Evolutionary conservation across 192 early-diverging fungal species (phyloP), one percentile per base, ranked within the genome.

Genomic region (Coemansia asiatica): DNA sequence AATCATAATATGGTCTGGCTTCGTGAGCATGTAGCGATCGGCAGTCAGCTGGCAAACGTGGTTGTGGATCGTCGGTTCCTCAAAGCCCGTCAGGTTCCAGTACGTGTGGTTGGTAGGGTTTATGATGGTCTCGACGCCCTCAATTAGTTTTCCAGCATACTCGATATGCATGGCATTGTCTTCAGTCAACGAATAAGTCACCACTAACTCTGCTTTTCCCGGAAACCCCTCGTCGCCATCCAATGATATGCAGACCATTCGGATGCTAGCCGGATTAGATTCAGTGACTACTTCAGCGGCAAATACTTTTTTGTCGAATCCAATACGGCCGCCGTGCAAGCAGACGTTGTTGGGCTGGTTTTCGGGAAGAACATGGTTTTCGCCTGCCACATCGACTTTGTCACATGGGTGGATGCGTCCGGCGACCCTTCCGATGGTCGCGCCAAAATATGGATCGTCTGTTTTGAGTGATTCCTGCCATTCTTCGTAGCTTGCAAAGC

Each of bases 101-200:
- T 95, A 97, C 18, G 90, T 76, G 68, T 97, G 95, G 75, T 90
- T 92, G 12, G 95, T 94, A 12, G 95, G 72, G 49, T 91, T 93
- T 12, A 91, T 70, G 40, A 90, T 72, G 0, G 89, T 92, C 57
- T 73, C 71, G 4, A 70, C 57, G 7, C 85, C 70, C 13, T 83
- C 78, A 9, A 50, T 7, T 12, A 84, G 70, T 6, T 64, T 67
- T 2, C 82, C 88, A 2, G 71, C 56, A 60, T 87, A 84, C 4
- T 85, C 82, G 7, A 88, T 72, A 15, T 86, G 66, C 21, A 84
- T 53, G 0, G 85, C 84, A 28, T 73, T 50, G 28, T 86, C 80
- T 19, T 85, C 75, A 26, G 84, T 71, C 12, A 87, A 73, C 23
- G 86, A 84, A 63, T 89, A 94, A 0, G 73, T 86, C 49, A 90